A percentile compares a stretch with the other conserved stretches of the same genome.
Evolutionary conservation across 192 early-diverging fungal genomes (phyloP).

Genomic region (Backusella australiensis): DNA sequence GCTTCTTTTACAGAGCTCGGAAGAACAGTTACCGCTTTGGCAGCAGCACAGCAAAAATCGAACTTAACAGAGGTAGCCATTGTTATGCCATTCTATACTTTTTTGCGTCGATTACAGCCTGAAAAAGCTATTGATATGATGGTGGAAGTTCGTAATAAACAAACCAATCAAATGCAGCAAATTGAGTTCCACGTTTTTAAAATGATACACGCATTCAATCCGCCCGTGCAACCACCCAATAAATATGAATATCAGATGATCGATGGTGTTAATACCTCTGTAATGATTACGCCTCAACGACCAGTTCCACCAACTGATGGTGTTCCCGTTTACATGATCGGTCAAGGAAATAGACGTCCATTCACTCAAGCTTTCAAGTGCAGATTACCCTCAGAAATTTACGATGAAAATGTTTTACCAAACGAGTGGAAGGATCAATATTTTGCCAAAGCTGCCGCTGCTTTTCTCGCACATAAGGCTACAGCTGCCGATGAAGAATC

Average conservation of each 20-base stretch:
- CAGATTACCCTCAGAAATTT: constrained; percentile 39
- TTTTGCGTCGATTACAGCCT: constrained; percentile 34
- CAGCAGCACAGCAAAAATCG: constrained; percentile 42
- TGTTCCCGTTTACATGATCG: constrained; percentile 55
- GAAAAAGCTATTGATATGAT: constrained; percentile 26
- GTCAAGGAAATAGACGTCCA: constrained; percentile 43
- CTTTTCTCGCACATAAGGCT: constrained; percentile 46
- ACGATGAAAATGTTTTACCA: constrained; percentile 44
- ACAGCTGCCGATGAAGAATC: constrained; percentile 45
- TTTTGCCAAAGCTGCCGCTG: constrained; percentile 54
- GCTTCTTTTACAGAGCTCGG: constrained; percentile 51
- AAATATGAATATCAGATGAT: constrained; percentile 16
- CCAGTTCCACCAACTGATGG: background rate
- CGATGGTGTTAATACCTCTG: constrained; percentile 1
- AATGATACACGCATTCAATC: constrained; percentile 27
- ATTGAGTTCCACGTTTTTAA: constrained; percentile 45
- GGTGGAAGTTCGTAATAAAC: constrained; percentile 43
- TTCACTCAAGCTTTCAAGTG: constrained; percentile 48
- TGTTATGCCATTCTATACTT: constrained; percentile 55
- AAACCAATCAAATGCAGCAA: constrained; percentile 18
- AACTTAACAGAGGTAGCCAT: constrained; percentile 43
- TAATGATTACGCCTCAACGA: background rate
- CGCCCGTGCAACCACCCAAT: constrained; percentile 12
- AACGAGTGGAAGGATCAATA: constrained; percentile 57
- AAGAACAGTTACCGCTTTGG: constrained; percentile 49